Evolutionary conservation across 495 filamentous ascomycete species (phyloP), one percentile per base, ranked within the genome.

Genomic region (Schizothecium vesticola): DNA sequence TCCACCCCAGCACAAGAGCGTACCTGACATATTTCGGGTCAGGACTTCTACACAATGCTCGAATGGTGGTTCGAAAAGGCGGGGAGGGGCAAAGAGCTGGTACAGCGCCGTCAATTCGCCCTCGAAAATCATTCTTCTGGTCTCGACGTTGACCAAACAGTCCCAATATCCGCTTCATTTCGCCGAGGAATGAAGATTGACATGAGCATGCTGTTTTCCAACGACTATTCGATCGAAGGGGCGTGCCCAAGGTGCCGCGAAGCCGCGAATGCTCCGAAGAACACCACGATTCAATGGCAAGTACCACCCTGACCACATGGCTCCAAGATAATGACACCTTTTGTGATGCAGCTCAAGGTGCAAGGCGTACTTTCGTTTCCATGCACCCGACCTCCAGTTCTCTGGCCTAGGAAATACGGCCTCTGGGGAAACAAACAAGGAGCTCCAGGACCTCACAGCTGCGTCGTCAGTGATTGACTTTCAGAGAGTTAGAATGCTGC

Each of bases 171-270:
- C 3, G 10, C 51, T 1, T 63, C 61, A 13, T 63, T 51, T 22
- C 26, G 61, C 3, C 61, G 3, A 51, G 31, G 61, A 19, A 63
- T 63, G 61, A 63, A 63, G 29, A 63, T 63, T 19, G 61, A 63
- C 12, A 51, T 63, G 61, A 63, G 61, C 21, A 63, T 63, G 29
- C 12, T 63, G 21, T 36, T 63, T 6, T 0, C 31, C n/a, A 63
- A 24, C n/a, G 5, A 21, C 3, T 31, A 63, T 12, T 0, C 16
- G 12, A 24, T 63, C 3, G 13, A 43, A 24, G 21, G 31, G 7
- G 61, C 61, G 22, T 63, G 61, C 4, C 61, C 61, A 2, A 63
- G n/a, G 9, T 63, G 61, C 61, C 31, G 22, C 13, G 3, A 24
- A 31, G 12, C 31, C 1, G 61, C 61, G 9, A 24, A 51, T 21